Percentiles rank a stretch among this genome's conserved stretches.
Evolutionary conservation across 805 yeast species (phyloP).

Genomic region (Teunomyces barrocoloradensis): DNA sequence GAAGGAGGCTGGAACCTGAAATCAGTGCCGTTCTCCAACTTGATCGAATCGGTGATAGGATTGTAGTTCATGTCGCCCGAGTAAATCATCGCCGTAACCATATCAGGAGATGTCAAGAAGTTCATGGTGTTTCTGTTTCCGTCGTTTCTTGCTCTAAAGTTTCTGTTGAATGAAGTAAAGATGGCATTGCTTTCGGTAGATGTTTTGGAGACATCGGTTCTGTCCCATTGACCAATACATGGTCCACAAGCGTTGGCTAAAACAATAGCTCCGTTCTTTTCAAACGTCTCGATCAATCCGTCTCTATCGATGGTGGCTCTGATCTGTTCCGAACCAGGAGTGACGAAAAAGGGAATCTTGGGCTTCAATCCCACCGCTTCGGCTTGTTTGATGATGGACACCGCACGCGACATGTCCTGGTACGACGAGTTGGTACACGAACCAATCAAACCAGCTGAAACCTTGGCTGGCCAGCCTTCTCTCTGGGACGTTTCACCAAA

Average conservation of each 20-base stretch:
- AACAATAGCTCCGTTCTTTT: constrained; percentile 89
- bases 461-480: constrained; percentile 90
- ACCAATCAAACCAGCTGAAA: constrained; percentile 94
- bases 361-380: constrained; percentile 87
- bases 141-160: constrained; percentile 96
- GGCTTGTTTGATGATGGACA: constrained; percentile 88
- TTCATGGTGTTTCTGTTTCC: constrained; percentile 98
- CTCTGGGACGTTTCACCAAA: constrained; percentile 78
- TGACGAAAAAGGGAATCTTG: constrained; percentile 84
- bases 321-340: constrained; percentile 98
- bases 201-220: constrained; percentile 68
- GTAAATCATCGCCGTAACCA: constrained; percentile 95
- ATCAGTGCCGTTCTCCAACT: constrained; percentile 61
- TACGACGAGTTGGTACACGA: constrained; percentile 98
- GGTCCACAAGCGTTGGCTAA: constrained; percentile 99
- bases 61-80: constrained; percentile 91
- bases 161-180: constrained; percentile 96
- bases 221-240: constrained; percentile 99
- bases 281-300: constrained; percentile 85
- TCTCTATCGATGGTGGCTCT: constrained; percentile 98
- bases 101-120: constrained; percentile 97
- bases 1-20: constrained; percentile 78
- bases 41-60: constrained; percentile 84
- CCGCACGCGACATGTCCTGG: constrained; percentile 97
- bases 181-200: constrained; percentile 78